These are phyloP conservation scores for Epichloe festucae DNA, from an alignment of 2,329 filamentous ascomycete genomes.

Conservation along the genomic window DNA sequence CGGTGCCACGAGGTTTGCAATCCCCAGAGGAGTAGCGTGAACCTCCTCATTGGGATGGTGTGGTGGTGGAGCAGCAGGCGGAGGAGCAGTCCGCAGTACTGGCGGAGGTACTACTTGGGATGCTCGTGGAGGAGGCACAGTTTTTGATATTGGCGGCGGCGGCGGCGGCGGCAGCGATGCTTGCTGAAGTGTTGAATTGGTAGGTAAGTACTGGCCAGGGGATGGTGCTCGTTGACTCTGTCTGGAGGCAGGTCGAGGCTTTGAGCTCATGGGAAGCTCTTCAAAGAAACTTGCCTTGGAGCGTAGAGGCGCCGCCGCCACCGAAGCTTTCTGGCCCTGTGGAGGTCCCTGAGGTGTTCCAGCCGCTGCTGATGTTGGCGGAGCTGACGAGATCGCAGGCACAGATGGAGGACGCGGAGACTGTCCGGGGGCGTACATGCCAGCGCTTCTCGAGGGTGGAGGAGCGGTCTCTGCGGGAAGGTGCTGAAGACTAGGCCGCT, in stretches of 20 bases:
- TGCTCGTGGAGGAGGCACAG: conserved; percentile 14
- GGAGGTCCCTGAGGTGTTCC: conserved; percentile 19
- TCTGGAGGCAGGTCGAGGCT: conserved; percentile 47
- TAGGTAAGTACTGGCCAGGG: conserved; percentile 17
- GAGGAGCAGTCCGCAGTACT: conserved; percentile 7
- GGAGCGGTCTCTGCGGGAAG: conserved; percentile 30
- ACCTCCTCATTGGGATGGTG: conserved; percentile 6
- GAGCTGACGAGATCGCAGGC: conserved; percentile 10
- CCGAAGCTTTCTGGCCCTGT: conserved; percentile 20
- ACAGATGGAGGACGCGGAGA: conserved; percentile 10
- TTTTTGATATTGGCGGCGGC: conserved; percentile 16
- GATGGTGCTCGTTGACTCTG: conserved; percentile 33
- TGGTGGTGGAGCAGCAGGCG: conserved; percentile 13
- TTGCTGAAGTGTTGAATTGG: not conserved
- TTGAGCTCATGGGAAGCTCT: conserved; percentile 53
- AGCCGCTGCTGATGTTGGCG: not conserved
- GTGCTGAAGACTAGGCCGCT: conserved; percentile 47
- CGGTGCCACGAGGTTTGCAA: conserved; percentile 37
- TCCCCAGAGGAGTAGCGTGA: conserved; percentile 10
- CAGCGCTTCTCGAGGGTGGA: conserved; percentile 49
- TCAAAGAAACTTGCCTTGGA: conserved; percentile 57
- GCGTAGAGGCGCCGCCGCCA: conserved; percentile 21
- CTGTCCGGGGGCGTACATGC: conserved; percentile 30
- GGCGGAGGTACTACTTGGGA: conserved; percentile 9
- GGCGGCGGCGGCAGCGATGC: conserved; percentile 16